phyloP scores from a whole-genome alignment of 257 asterid genomes.

The Nicotiana knightiana region DNA sequence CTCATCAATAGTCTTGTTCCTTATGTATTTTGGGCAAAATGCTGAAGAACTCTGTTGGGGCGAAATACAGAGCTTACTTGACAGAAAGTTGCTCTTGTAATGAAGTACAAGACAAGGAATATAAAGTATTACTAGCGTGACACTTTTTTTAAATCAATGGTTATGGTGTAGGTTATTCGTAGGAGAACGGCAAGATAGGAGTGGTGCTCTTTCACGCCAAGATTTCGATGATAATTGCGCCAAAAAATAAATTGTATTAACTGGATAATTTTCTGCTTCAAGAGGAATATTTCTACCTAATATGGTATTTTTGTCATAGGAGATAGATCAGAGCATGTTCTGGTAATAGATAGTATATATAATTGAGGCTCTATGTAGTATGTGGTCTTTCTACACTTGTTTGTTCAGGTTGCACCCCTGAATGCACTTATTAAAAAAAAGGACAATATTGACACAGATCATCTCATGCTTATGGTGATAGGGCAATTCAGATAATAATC shows the following conservation, averaged over 20 bases:
- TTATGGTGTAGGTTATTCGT: background rate
- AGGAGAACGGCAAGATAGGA: background rate
- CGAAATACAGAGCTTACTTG: background rate
- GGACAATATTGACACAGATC: background rate
- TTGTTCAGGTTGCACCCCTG: background rate
- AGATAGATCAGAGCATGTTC: background rate
- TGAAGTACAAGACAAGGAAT: background rate
- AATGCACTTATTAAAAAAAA: background rate
- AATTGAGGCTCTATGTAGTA: background rate
- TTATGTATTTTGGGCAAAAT: background rate
- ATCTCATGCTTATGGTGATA: background rate
- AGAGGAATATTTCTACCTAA: background rate
- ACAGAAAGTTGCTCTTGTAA: background rate
- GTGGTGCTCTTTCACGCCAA: background rate
- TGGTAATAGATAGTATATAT: background rate
- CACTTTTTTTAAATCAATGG: background rate
- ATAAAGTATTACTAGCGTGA: background rate
- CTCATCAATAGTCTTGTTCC: background rate
- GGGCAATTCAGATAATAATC: background rate
- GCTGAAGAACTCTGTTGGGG: background rate
- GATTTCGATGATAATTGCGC: background rate
- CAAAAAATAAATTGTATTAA: background rate
- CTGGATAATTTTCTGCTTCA: background rate
- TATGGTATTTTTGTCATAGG: background rate
- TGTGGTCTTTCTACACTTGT: background rate